Base-by-base conservation (phyloP, 176 grass and related monocot species). In the Aegilops umbellulata region DNA sequence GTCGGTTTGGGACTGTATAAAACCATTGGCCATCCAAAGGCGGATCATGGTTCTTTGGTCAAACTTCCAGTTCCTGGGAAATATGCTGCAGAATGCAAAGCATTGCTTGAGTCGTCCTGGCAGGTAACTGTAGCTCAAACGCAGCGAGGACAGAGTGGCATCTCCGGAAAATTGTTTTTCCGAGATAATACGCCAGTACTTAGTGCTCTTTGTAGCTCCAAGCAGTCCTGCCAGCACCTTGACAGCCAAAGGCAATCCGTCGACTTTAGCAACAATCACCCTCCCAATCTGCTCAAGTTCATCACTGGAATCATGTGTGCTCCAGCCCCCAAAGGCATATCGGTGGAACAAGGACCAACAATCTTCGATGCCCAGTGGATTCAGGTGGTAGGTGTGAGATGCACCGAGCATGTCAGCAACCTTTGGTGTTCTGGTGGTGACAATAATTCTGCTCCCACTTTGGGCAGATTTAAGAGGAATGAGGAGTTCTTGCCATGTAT, bases 1-100 rank as follows among this genome's bases (percentile, higher is more conserved):
- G 29, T 23, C 68, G n/a, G 7, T 16, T 71, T 22, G 29, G 22
- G 20, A 16, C 20, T 36, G 17, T 14, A 39, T 38, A 71, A 79
- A 79, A 39, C 77, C 77, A 2, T 39, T 16, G 11, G 77, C 77
- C 8, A 79, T 79, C 77, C 77, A 79, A 19, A 79, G 16, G 34
- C 38, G 49, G 17, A 79, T 31, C 55, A 79, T 39, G 17, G 12
- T 23, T 25, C 5, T 60, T n/a, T 19, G 27, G 11, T 64, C 77
- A 41, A 63, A 64, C 19, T 36, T 32, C 30, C 55, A 79, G 58
- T 79, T 60, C 53, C 63, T 79, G 30, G 77, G 77, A 79, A 79
- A 79, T 39, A 79, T 19, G 31, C 29, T 15, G 26, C 77, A 79
- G 32, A 36, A 79, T 17, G 30, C 55, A 39, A 79, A 79, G 77